A percentile compares a stretch with the other conserved stretches of the same genome.
Conservation (phyloP, 2,329 filamentous ascomycete species). For the Fusarium bactridioides region DNA sequence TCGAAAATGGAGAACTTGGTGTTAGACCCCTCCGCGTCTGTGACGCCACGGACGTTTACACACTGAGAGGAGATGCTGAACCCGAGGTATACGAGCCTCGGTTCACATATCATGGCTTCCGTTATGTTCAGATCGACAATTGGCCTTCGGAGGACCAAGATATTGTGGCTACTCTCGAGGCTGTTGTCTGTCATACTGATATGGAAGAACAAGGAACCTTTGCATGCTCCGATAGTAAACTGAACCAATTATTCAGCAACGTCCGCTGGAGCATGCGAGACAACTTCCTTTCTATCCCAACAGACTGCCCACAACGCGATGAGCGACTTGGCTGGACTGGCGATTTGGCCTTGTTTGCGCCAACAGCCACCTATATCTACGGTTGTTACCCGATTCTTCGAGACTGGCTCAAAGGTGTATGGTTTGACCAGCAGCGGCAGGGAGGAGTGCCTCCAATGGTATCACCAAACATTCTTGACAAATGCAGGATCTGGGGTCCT, state of each 20-base stretch:
- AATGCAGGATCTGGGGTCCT: constrained; percentile 22
- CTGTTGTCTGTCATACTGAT: constrained; percentile 59
- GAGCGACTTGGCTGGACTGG: constrained; percentile 64
- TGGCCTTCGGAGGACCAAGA: constrained; percentile 47
- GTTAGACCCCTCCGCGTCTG: constrained; percentile 53
- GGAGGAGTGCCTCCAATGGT: constrained; percentile 36
- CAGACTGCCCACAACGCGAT: constrained; percentile 65
- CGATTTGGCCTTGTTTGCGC: constrained; percentile 58
- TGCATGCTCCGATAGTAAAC: constrained; percentile 57
- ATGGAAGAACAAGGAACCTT: constrained; percentile 61
- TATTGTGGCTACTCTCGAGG: constrained; percentile 35
- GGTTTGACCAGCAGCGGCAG: constrained; percentile 26
- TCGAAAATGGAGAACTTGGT: constrained; percentile 57
- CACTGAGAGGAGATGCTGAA: constrained; percentile 21
- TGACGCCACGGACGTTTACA: constrained; percentile 60
- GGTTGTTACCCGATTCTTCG: constrained; percentile 57
- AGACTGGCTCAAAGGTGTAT: constrained; percentile 39
- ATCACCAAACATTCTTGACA: constrained; percentile 19
- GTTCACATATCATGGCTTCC: constrained; percentile 65
- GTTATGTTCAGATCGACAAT: constrained; percentile 58
- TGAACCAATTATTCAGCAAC: constrained; percentile 65
- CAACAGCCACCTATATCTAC: constrained; percentile 62
- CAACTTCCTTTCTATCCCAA: constrained; percentile 65
- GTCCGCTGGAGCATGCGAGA: constrained; percentile 64
- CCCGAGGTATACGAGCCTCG: constrained; percentile 49